These are phyloP conservation scores for Aspergillus leporis DNA, from an alignment of 495 filamentous ascomycete species.

Conservation along the genomic window DNA sequence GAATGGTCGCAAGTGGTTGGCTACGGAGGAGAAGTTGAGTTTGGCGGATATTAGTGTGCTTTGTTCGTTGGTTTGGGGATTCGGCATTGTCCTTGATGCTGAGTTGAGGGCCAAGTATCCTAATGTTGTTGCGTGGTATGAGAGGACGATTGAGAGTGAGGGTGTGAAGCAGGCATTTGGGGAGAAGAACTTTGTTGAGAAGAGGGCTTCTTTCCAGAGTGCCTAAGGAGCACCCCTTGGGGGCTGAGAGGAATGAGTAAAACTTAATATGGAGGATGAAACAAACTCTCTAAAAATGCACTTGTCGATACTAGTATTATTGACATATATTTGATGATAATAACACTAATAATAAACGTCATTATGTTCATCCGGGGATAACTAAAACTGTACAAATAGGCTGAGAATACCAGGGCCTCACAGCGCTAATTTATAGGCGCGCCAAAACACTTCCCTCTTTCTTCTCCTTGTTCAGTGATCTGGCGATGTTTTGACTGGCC, in stretches of 20 bases:
- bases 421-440: conserved; percentile 8
- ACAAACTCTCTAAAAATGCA: neutral
- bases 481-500: conserved; percentile 40
- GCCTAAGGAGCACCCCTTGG: neutral
- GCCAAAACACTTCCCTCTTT: conserved; percentile 14
- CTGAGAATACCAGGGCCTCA: neutral
- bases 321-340: neutral
- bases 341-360: neutral
- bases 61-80: conserved; percentile 36
- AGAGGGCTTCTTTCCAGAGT: conserved; percentile 24
- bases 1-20: conserved; percentile 45
- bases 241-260: neutral
- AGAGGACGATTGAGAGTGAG: conserved; percentile 40
- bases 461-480: conserved; percentile 24
- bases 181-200: conserved; percentile 45
- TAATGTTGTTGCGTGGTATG: conserved; percentile 42
- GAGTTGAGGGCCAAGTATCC: conserved; percentile 52
- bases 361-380: neutral
- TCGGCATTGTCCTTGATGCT: conserved; percentile 46
- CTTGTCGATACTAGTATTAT: neutral
- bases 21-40: conserved; percentile 46
- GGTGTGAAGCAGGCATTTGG: conserved; percentile 54
- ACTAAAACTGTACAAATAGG: neutral
- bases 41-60: conserved; percentile 56
- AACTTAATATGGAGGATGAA: neutral